Evolutionary conservation across 805 yeast genomes (phyloP).

Genomic region (Ogataea methanolica): DNA sequence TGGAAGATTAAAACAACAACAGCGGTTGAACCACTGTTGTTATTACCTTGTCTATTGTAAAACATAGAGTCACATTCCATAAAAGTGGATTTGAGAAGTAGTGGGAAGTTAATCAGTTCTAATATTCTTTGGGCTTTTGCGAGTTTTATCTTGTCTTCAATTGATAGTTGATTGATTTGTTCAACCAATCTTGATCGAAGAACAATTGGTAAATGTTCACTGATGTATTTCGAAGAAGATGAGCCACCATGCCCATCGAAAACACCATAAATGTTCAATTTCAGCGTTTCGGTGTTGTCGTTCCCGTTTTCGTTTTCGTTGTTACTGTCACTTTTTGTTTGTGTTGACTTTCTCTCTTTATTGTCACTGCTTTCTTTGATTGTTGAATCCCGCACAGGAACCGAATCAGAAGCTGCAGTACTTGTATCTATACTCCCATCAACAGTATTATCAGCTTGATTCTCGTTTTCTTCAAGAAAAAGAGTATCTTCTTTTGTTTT

Average conservation of each 20-base stretch:
- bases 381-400: too few species aligned
- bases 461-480: background rate
- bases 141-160: slow-evolving; percentile 12
- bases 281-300: slow-evolving; percentile 4
- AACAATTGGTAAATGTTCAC: slow-evolving; percentile 33
- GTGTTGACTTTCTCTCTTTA: too few species aligned
- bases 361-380: too few species aligned
- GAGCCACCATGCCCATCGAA: slow-evolving; percentile 85
- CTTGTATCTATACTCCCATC: background rate
- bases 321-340: too few species aligned
- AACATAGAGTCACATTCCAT: slow-evolving; percentile 41
- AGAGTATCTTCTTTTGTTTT: background rate
- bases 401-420: too few species aligned
- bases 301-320: background rate
- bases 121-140: slow-evolving; percentile 13
- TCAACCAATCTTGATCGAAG: slow-evolving; percentile 15
- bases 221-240: slow-evolving; percentile 51
- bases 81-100: slow-evolving; percentile 38
- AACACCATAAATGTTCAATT: slow-evolving; percentile 54
- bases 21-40: slow-evolving; percentile 48
- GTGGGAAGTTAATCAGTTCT: slow-evolving; percentile 22
- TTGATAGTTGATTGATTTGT: slow-evolving; percentile 13
- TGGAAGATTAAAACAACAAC: slow-evolving; percentile 42
- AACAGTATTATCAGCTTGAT: background rate
- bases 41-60: slow-evolving; percentile 33